A percentile compares a stretch with the other conserved stretches of the same genome.
Conservation (phyloP, 306 rosid species). For the Phaseolus lunatus region DNA sequence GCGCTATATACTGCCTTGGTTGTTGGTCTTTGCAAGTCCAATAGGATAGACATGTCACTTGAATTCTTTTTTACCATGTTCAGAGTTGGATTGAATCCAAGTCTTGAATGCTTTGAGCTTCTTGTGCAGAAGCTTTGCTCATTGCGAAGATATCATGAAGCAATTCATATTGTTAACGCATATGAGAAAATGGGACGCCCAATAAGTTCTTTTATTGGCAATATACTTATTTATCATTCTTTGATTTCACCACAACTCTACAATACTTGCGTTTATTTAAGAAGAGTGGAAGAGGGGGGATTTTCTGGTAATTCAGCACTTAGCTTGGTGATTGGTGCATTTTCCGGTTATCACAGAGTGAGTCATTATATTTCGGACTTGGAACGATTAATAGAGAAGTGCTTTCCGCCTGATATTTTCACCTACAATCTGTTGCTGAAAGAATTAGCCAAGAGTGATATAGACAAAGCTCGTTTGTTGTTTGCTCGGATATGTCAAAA, state of each 20-base stretch:
- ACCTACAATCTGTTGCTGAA: slow-evolving; percentile 78
- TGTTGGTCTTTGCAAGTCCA: slow-evolving; percentile 60
- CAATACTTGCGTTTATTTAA: slow-evolving; percentile 53
- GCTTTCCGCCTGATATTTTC: slow-evolving; percentile 69
- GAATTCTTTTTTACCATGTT: slow-evolving; percentile 54
- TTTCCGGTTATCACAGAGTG: slow-evolving; percentile 62
- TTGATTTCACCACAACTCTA: slow-evolving; percentile 59
- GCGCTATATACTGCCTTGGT: slow-evolving; percentile 55
- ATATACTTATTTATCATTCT: slow-evolving; percentile 66
- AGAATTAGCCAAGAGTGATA: slow-evolving; percentile 49
- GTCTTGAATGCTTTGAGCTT: slow-evolving; percentile 63
- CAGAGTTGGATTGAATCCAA: slow-evolving; percentile 57
- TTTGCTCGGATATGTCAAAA: slow-evolving; percentile 58
- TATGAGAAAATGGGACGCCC: slow-evolving; percentile 69
- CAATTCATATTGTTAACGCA: slow-evolving; percentile 58
- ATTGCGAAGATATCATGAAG: slow-evolving; percentile 52
- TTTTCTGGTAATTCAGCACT: slow-evolving; percentile 54
- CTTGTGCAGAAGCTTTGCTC: slow-evolving; percentile 62
- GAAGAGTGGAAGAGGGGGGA: slow-evolving; percentile 50
- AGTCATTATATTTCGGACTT: slow-evolving; percentile 48
- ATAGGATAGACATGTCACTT: slow-evolving; percentile 57
- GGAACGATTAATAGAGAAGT: slow-evolving; percentile 65
- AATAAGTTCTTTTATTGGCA: slow-evolving; percentile 76
- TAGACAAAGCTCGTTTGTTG: slow-evolving; percentile 62
- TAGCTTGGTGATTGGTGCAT: slow-evolving; percentile 64